Evolutionary conservation across 169 alveolate genomes (phyloP).

Genomic region (Cryptosporidium felis): DNA sequence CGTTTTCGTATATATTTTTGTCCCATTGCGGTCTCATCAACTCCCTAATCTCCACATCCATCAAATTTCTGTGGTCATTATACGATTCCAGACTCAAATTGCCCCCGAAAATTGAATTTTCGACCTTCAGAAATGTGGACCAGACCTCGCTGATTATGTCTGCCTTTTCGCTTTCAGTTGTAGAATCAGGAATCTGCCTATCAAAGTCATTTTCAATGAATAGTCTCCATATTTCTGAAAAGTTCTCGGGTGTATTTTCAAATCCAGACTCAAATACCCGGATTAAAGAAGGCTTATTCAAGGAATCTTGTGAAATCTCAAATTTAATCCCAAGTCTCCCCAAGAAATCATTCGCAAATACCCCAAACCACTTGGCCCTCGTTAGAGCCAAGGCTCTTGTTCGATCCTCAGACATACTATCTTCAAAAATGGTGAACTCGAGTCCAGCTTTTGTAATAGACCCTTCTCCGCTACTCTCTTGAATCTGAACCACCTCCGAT

Average conservation of each 20-base stretch:
- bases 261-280: not conserved
- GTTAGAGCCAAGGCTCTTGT: not conserved
- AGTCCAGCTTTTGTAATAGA: not conserved
- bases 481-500: not conserved
- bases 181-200: not conserved
- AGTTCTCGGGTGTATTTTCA: not conserved
- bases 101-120: not conserved
- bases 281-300: not conserved
- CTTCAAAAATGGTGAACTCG: not conserved
- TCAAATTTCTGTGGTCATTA: not conserved
- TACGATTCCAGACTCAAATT: not conserved
- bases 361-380: constrained; percentile 30
- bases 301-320: not conserved
- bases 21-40: constrained; percentile 12
- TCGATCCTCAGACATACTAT: not conserved
- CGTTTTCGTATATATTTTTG: not conserved
- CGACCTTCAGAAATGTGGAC: constrained; percentile 15
- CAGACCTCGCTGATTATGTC: constrained; percentile 21
- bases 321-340: constrained; percentile 43
- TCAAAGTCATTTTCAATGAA: constrained; percentile 29
- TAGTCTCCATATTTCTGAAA: not conserved
- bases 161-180: not conserved
- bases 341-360: constrained; percentile 41
- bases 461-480: not conserved
- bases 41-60: constrained; percentile 55